Evolutionary conservation across 169 alveolate species (phyloP), one percentile per base, ranked within the genome.

Genomic region (Nephromyces sp.): DNA sequence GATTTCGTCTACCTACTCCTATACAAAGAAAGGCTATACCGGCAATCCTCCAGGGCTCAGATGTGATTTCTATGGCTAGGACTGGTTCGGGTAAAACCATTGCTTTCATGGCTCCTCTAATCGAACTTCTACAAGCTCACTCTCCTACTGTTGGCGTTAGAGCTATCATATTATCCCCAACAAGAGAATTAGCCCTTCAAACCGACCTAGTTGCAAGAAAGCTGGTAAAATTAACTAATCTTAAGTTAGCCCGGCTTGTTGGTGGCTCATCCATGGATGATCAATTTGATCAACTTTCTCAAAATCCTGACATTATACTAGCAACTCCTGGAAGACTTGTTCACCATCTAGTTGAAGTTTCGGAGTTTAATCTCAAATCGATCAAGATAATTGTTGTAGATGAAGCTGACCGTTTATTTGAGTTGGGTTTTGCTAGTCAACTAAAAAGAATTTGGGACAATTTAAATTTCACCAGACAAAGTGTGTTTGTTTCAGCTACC

Each of bases 81-180:
- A 93, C 98, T 4, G 98, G 98, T 8, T 83, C 92, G 30, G 98
- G 98, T 28, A 93, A 93, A 81, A 94, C 98, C 0, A 97, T 93
- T 0, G 95, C 95, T 6, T 94, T 91, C 75, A 74, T 94, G n/a
- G 87, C 92, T 66, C 98, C 98, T 52, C 68, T 70, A 21, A 32
- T 70, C 22, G 76, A 81, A 29, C 52, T 61, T 53, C 80, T 81
- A 27, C 43, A 63, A 66, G 5, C 4, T 5, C 95, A 91, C 73
- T 78, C 92, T 25, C 80, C 87, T 33, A 86, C 83, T 6, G 96
- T 91, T 6, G 98, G 98, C 30, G 87, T 89, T 24, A 82, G 97
- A 32, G 92, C 93, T 6, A 79, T 94, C 28, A 82, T 94, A 52
- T 74, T 94, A 27, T 86, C 96, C 1, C 98, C 98, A 6, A 90